A percentile compares a stretch with the other conserved stretches of the same genome.
These are phyloP conservation scores for Fusarium buharicum DNA, from an alignment of 2,329 filamentous ascomycete genomes.

Conservation along the genomic window DNA sequence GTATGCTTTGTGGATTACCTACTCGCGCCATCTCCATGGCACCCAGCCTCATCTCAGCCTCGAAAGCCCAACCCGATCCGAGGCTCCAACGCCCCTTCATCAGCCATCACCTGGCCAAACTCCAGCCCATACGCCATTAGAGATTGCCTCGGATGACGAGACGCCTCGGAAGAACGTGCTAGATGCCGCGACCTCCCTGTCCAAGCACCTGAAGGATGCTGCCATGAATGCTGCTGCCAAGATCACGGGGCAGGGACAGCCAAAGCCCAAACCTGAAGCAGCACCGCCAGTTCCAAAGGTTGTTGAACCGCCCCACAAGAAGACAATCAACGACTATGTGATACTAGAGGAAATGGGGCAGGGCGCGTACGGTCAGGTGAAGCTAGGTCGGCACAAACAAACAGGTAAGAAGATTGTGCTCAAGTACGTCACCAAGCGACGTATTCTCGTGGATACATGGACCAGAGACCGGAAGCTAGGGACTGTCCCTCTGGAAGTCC, in stretches of 20 bases:
- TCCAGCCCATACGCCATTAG: constrained; percentile 65
- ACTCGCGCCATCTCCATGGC: constrained; percentile 90
- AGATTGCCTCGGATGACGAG: constrained; percentile 64
- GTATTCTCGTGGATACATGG: constrained; percentile 98
- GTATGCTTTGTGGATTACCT: constrained; percentile 96
- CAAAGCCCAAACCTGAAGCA: constrained; percentile 48
- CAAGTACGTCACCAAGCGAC: constrained; percentile 97
- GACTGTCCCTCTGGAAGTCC: constrained; percentile 95
- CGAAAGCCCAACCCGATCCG: constrained; percentile 70
- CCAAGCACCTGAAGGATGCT: constrained; percentile 67
- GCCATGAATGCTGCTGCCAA: constrained; percentile 66
- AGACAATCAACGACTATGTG: constrained; percentile 87
- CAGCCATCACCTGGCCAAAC: constrained; percentile 82
- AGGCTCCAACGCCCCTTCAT: constrained; percentile 75
- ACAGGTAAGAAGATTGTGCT: constrained; percentile 87
- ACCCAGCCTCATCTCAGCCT: constrained; percentile 68
- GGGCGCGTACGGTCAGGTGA: constrained; percentile 97
- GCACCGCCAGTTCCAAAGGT: constrained; percentile 51
- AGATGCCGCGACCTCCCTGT: constrained; percentile 60
- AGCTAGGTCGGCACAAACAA: constrained; percentile 87
- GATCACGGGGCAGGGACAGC: constrained; percentile 56
- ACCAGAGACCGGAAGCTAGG: constrained; percentile 91
- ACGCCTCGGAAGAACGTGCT: constrained; percentile 56
- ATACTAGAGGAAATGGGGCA: constrained; percentile 99
- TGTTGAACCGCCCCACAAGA: constrained; percentile 67